Conservation (phyloP, 352 stramenopile genomes). For the Pythium chondricola region DNA sequence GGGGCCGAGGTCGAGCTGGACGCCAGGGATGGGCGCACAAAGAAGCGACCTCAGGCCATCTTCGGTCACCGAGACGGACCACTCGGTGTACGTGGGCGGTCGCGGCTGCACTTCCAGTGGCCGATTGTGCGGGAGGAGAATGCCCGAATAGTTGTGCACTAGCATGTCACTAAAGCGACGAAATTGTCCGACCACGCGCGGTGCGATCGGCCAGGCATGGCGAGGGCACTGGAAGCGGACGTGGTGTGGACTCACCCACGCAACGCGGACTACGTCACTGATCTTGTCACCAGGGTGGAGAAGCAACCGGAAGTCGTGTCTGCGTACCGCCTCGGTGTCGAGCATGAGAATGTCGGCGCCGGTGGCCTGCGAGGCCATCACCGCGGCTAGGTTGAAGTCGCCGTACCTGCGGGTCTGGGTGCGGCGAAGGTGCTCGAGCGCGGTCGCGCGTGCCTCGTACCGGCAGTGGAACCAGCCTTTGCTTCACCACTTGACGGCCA, state of each 20-base stretch:
- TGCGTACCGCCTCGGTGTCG: too few relatives aligned
- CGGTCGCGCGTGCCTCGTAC: not conserved
- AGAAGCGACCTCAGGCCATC: not conserved
- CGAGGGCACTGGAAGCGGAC: not conserved
- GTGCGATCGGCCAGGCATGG: not conserved
- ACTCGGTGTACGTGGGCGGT: not conserved
- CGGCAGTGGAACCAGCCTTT: not conserved
- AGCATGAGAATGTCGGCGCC: too few relatives aligned
- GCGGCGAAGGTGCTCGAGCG: not conserved
- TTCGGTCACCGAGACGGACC: not conserved
- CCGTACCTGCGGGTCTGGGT: not conserved
- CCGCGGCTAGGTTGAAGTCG: too few relatives aligned
- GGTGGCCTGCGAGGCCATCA: too few relatives aligned
- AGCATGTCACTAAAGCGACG: not conserved
- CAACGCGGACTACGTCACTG: slow-evolving; percentile 25
- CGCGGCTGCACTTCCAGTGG: not conserved
- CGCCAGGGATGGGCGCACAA: not conserved
- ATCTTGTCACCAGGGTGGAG: too few relatives aligned
- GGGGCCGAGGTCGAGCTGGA: not conserved
- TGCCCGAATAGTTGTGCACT: not conserved
- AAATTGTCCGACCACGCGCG: not conserved
- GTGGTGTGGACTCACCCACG: slow-evolving; percentile 18
- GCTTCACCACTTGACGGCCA: not conserved
- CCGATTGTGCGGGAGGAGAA: not conserved
- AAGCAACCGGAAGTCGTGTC: too few relatives aligned